These are phyloP conservation scores for Citrullus mucosospermus DNA, from an alignment of 306 rosid species.

Conservation along the genomic window DNA sequence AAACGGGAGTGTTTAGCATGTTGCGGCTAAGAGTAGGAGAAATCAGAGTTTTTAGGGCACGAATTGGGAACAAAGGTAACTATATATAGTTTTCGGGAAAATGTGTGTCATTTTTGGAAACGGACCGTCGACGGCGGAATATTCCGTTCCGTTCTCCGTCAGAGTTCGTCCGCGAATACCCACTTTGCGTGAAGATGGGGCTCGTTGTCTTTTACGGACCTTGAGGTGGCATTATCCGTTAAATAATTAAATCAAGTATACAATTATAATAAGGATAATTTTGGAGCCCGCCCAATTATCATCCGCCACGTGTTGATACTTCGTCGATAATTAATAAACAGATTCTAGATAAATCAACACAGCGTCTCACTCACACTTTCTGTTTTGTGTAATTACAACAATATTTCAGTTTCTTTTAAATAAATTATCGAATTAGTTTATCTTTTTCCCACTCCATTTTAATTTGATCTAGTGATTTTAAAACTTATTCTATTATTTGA, in stretches of 20 bases:
- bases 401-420: neutral
- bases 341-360: neutral
- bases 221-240: conserved; percentile 64
- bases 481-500: too few species aligned
- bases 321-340: neutral
- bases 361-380: neutral
- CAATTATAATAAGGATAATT: neutral
- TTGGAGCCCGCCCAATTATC: neutral
- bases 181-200: conserved; percentile 3
- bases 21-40: conserved; percentile 52
- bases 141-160: conserved; percentile 56
- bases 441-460: too few species aligned
- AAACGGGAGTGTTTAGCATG: conserved; percentile 25
- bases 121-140: conserved; percentile 37
- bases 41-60: conserved; percentile 66
- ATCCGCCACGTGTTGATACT: neutral
- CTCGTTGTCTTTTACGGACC: conserved; percentile 8
- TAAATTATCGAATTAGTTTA: too few species aligned
- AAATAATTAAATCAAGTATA: neutral
- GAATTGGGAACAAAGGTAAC: conserved; percentile 30
- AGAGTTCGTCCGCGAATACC: conserved; percentile 6
- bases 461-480: too few species aligned
- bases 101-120: conserved; percentile 23
- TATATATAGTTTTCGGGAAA: conserved; percentile 99
- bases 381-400: neutral